A percentile compares a stretch with the other conserved stretches of the same genome.
phyloP scores from a whole-genome alignment of 495 filamentous ascomycete genomes.

The Margaritispora aquatica region DNA sequence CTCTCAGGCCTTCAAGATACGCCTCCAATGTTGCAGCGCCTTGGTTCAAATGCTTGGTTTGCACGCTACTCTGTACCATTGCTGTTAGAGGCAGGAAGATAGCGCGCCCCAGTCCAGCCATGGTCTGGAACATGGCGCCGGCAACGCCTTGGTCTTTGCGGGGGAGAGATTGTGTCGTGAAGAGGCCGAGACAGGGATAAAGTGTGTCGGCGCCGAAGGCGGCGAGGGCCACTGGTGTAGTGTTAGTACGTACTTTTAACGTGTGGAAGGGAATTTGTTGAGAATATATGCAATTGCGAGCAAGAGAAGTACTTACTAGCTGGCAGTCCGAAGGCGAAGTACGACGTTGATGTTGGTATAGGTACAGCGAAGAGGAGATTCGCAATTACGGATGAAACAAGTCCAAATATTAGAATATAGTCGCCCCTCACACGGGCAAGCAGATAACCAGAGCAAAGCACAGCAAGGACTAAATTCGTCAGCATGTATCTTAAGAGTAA shows the following conservation, averaged over 20 bases:
- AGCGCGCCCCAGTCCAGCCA: slow-evolving; percentile 49
- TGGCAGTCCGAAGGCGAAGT: slow-evolving; percentile 54
- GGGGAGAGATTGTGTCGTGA: slow-evolving; percentile 50
- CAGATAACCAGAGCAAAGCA: slow-evolving; percentile 46
- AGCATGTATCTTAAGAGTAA: not conserved
- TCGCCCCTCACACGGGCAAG: slow-evolving; percentile 45
- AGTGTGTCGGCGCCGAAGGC: slow-evolving; percentile 55
- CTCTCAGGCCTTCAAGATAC: slow-evolving; percentile 43
- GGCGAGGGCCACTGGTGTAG: slow-evolving; percentile 35
- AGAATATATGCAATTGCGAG: too few relatives aligned
- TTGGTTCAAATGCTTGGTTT: slow-evolving; percentile 34
- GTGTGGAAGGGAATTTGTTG: not conserved
- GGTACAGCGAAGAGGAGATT: slow-evolving; percentile 50
- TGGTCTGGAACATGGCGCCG: slow-evolving; percentile 54
- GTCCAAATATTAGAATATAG: slow-evolving; percentile 47
- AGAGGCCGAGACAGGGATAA: slow-evolving; percentile 52
- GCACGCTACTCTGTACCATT: slow-evolving; percentile 49
- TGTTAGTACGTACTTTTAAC: not conserved
- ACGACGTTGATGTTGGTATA: slow-evolving; percentile 44
- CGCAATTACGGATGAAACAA: slow-evolving; percentile 38
- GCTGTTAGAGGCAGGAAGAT: slow-evolving; percentile 52
- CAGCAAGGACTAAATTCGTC: slow-evolving; percentile 28
- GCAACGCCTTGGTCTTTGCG: slow-evolving; percentile 55
- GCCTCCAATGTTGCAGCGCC: slow-evolving; percentile 35
- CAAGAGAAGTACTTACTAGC: slow-evolving; percentile 27